A percentile compares a stretch with the other conserved stretches of the same genome.
These are phyloP conservation scores for Cladophialophora exuberans DNA, from an alignment of 2,329 filamentous ascomycete species.

Conservation along the genomic window DNA sequence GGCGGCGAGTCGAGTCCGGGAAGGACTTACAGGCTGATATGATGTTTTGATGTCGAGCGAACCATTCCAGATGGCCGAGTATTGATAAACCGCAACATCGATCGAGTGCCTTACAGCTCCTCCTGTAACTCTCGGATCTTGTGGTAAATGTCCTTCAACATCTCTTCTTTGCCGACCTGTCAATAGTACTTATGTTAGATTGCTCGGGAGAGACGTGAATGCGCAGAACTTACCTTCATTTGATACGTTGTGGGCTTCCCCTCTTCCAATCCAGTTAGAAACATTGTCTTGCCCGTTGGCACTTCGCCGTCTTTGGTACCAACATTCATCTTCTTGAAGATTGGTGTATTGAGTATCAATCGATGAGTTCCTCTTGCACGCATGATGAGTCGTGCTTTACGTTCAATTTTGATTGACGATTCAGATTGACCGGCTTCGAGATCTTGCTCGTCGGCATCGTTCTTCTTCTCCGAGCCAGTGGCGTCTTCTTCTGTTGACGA, in stretches of 20 bases:
- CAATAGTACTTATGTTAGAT: too few species aligned
- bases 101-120: slow-evolving; percentile 15
- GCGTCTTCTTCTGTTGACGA: slow-evolving; percentile 47
- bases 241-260: slow-evolving; percentile 57
- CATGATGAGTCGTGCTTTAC: slow-evolving; percentile 76
- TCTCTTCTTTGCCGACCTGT: slow-evolving; percentile 48
- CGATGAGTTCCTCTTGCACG: slow-evolving; percentile 87
- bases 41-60: too few species aligned
- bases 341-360: slow-evolving; percentile 81
- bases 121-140: slow-evolving; percentile 39
- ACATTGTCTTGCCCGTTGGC: slow-evolving; percentile 70
- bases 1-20: too few species aligned
- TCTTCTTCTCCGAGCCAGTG: slow-evolving; percentile 35
- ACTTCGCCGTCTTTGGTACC: slow-evolving; percentile 66
- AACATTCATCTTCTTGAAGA: slow-evolving; percentile 79
- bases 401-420: slow-evolving; percentile 23
- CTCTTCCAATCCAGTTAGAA: slow-evolving; percentile 63
- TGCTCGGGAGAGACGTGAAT: too few species aligned
- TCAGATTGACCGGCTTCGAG: slow-evolving; percentile 34
- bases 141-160: slow-evolving; percentile 51
- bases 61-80: too few species aligned
- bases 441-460: slow-evolving; percentile 28
- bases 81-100: too few species aligned
- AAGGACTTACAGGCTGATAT: too few species aligned
- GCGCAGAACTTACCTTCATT: slow-evolving; percentile 63